Conservation (phyloP, 1,284 basidiomycete genomes). For the Xerocomus cyaneibrunnescens region DNA sequence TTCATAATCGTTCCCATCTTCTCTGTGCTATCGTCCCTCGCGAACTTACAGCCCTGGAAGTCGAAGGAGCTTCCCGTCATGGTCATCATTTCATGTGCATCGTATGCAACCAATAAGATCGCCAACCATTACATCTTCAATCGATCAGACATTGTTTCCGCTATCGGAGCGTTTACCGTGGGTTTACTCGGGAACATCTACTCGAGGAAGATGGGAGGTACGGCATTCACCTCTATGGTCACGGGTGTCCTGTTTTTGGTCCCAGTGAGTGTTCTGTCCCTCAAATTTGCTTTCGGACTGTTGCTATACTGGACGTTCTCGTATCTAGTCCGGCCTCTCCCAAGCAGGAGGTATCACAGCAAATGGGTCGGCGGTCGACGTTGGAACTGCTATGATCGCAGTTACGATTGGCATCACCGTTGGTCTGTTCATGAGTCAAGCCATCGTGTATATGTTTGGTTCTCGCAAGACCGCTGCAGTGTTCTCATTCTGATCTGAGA, state of each 20-base stretch:
- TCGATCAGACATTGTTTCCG: conserved; percentile 79
- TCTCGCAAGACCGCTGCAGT: conserved; percentile 78
- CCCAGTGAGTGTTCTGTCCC: conserved; percentile 51
- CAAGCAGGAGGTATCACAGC: conserved; percentile 80
- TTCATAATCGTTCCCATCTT: conserved; percentile 84
- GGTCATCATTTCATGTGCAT: conserved; percentile 81
- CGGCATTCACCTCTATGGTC: conserved; percentile 88
- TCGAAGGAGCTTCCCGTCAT: conserved; percentile 76
- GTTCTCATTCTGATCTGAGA: conserved; percentile 65
- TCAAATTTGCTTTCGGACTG: neutral
- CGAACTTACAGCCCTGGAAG: conserved; percentile 74
- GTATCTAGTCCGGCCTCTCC: conserved; percentile 73
- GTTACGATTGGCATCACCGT: conserved; percentile 91
- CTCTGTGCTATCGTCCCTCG: conserved; percentile 69
- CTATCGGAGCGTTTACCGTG: conserved; percentile 86
- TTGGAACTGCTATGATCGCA: conserved; percentile 81
- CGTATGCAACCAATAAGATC: conserved; percentile 75
- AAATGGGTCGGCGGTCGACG: conserved; percentile 69
- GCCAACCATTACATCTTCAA: conserved; percentile 86
- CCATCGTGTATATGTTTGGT: conserved; percentile 85
- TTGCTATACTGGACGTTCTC: conserved; percentile 9
- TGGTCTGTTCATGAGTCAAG: conserved; percentile 86
- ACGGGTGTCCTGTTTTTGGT: conserved; percentile 85
- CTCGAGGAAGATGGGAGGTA: conserved; percentile 83
- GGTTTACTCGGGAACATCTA: conserved; percentile 82